Evolutionary conservation across 2,329 filamentous ascomycete species (phyloP), one percentile per base, ranked within the genome.

Genomic region (Clonostachys rosea): DNA sequence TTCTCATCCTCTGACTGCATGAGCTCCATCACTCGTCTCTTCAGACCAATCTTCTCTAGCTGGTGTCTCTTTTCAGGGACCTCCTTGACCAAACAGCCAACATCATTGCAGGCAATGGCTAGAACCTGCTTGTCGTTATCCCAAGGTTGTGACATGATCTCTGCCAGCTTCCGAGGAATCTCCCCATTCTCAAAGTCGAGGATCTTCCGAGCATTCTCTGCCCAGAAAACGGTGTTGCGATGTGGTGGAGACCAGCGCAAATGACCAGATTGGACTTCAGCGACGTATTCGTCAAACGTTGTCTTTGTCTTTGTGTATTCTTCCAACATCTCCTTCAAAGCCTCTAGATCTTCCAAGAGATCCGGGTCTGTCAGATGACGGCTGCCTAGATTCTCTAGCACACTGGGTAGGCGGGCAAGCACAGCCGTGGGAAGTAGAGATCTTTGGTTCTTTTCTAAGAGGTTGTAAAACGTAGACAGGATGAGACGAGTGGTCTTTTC

Each of bases 401-500:
- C 69, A 6, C 74, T 68, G 5, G 84, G 92, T 34, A 97, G 82
- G 50, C 90, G 86, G 44, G 89, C 90, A 49, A 96, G 86, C 18
- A 94, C 86, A 2, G 94, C 91, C 4, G 87, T 86, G 8, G 92
- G 91, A 47, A 97, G 84, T 65, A 85, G 69, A 64, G 87, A 78
- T 78, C 87, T 73, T 70, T 81, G 67, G 75, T 89, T 85, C 50
- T 75, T 73, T 41, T 73, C 73, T 36, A 96, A 81, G 41, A 99
- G 83, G 68, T 96, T 97, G 64, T 87, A 81, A 39, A 99, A 79
- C 8, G 92, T 96, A 10, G 91, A 91, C 41, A 97, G 78, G 42
- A 96, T 81, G 46, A 99, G 79, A 33, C 94, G 85, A 1, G 92
- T 97, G 2, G 92, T 97, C 76, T 99, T 99, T 66, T 97, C 94